Evolutionary conservation across 345 rosid species (phyloP).

Genomic region (Erucastrum elatum): DNA sequence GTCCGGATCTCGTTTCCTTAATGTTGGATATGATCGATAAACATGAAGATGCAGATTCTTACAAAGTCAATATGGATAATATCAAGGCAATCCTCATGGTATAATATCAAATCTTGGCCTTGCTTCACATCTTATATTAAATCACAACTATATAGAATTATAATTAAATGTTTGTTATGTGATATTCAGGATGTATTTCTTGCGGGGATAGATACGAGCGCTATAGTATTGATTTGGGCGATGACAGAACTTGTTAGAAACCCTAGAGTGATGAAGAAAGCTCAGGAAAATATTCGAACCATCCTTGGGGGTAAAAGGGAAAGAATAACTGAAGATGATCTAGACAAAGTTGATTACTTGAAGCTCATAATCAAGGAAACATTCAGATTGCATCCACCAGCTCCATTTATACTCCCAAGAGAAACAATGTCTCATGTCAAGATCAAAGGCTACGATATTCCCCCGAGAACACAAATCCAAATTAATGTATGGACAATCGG

Average conservation of each 20-base stretch:
- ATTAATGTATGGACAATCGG: constrained; percentile 37
- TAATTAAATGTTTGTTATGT: background rate
- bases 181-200: constrained; percentile 49
- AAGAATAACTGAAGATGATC: constrained; percentile 18
- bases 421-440: constrained; percentile 31
- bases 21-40: constrained; percentile 26
- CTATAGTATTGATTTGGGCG: constrained; percentile 22
- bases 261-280: constrained; percentile 6
- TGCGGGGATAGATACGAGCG: constrained; percentile 65
- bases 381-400: constrained; percentile 25
- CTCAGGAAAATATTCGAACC: background rate
- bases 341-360: constrained; percentile 16
- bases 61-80: constrained; percentile 13
- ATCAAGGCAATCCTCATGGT: constrained; percentile 40
- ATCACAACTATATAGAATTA: background rate
- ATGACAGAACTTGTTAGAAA: background rate
- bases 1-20: constrained; percentile 40
- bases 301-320: background rate
- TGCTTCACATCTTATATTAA: background rate
- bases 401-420: constrained; percentile 23
- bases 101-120: background rate
- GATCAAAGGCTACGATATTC: constrained; percentile 44
- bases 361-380: constrained; percentile 26
- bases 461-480: constrained; percentile 4
- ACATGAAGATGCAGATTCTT: background rate